Evolutionary conservation across 192 early-diverging fungal genomes (phyloP), one percentile per base, ranked within the genome.

Genomic region (Podila epigama): DNA sequence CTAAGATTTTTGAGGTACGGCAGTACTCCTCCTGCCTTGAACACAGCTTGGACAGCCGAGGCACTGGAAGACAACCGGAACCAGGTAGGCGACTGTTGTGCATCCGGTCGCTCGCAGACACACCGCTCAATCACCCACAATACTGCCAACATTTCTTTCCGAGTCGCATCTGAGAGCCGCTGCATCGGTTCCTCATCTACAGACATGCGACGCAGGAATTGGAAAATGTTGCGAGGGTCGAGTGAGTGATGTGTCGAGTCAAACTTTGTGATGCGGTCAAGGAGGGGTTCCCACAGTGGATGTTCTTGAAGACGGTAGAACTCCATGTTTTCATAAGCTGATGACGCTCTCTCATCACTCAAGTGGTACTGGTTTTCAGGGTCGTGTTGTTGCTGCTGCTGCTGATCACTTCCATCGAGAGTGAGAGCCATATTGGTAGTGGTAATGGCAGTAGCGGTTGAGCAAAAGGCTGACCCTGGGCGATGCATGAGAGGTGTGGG

Each of bases 51-150:
- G 0, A 77, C 66, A 8, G 66, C 73, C 39, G 12, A 62, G n/a
- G 61, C 66, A 37, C 73, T 77, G 12, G 73, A 77, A 9, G 73
- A 77, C 33, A 68, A 32, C 28, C 73, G 73, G 56, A 77, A 77
- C 73, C 73, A 77, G 22, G 73, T 77, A 1, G 65, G 66, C 6
- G 73, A 68, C 28, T 77, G 73, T n/a, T 77, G 65, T 0, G 25
- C 51, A 16, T 77, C 73, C 2, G 66, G 60, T 40, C 73, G 41
- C 28, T 77, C 60, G 8, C 20, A 22, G 2, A 77, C 66, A 54
- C 73, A 77, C n/a, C 55, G 62, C 16, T 77, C 73, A 15, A 77
- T 22, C 1, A 64, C 56, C 73, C 73, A 77, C 16, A 77, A 33
- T 4, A 68, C 66, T 13, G 65, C 65, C 36, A 77, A n/a, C 15